Percentiles rank a stretch among this genome's conserved stretches.
These are phyloP conservation scores for Paraurostyla sp. DNA, from an alignment of 73 alveolate species.

Conservation along the genomic window DNA sequence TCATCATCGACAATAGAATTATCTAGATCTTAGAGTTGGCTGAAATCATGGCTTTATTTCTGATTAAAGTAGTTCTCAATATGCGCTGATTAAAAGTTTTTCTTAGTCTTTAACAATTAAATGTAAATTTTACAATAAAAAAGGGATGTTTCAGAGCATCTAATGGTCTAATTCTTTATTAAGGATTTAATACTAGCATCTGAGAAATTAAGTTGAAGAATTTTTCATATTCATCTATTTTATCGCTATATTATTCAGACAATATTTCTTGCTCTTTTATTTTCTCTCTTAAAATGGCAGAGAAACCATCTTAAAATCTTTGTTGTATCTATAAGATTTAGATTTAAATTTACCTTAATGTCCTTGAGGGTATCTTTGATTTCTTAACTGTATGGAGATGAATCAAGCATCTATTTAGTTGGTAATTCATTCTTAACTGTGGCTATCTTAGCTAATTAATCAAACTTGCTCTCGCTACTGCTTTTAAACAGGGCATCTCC, in stretches of 20 bases:
- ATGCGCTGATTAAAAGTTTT: too few species aligned
- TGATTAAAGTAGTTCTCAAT: background rate
- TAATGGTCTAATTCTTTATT: background rate
- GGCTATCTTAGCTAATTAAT: background rate
- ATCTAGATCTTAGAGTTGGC: too few species aligned
- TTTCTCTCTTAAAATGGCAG: background rate
- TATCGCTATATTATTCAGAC: background rate
- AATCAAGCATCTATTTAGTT: background rate
- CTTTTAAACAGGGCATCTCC: conserved; percentile 87
- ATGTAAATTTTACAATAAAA: background rate
- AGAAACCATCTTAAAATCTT: too few species aligned
- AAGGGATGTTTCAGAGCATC: conserved; percentile 43
- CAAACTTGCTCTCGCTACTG: conserved; percentile 67
- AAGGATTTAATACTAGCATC: conserved; percentile 2
- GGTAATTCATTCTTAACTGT: conserved; percentile 7
- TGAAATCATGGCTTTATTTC: too few species aligned
- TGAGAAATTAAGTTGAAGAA: background rate
- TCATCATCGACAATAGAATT: conserved; percentile 15
- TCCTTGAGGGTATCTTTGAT: background rate
- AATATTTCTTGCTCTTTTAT: background rate
- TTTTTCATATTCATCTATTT: background rate
- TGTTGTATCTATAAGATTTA: background rate
- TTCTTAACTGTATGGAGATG: background rate
- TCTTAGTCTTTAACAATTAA: too few species aligned
- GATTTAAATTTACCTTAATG: background rate